Conservation (phyloP, 495 filamentous ascomycete species). For the Penicillium diatomitis region DNA sequence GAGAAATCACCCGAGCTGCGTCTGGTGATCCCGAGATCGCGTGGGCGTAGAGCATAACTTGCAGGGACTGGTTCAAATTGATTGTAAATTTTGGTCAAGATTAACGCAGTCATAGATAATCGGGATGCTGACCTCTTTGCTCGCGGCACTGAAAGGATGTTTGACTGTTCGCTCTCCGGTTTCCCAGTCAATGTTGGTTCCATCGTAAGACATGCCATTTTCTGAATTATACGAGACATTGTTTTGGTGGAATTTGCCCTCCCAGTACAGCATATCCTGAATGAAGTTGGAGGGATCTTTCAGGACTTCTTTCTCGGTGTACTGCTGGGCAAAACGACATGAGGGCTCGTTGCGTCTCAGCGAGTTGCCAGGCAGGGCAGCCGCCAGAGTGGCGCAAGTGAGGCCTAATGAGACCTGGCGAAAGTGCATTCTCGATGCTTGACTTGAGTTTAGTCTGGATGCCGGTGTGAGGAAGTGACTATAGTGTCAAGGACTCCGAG, state of each 20-base stretch:
- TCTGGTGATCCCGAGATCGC: slow-evolving; percentile 17
- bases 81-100: neutral
- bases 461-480: too few relatives aligned
- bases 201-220: slow-evolving; percentile 30
- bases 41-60: slow-evolving; percentile 29
- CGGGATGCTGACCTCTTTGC: slow-evolving; percentile 18
- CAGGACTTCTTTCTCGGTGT: slow-evolving; percentile 17
- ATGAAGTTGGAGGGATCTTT: slow-evolving; percentile 14
- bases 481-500: too few relatives aligned
- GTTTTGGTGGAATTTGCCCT: slow-evolving; percentile 27
- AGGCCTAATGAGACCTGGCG: neutral
- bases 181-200: slow-evolving; percentile 22
- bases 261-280: slow-evolving; percentile 25
- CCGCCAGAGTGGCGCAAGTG: neutral
- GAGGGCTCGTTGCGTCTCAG: slow-evolving; percentile 5
- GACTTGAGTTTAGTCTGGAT: too few relatives aligned
- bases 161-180: slow-evolving; percentile 22
- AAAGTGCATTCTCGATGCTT: neutral
- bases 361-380: neutral
- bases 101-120: too few relatives aligned
- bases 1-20: slow-evolving; percentile 23
- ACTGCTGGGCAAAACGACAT: slow-evolving; percentile 21
- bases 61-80: slow-evolving; percentile 8
- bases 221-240: slow-evolving; percentile 23
- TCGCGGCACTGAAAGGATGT: slow-evolving; percentile 29